phyloP scores from a whole-genome alignment of 1,284 basidiomycete genomes.

The Farysia itapuensis region DNA sequence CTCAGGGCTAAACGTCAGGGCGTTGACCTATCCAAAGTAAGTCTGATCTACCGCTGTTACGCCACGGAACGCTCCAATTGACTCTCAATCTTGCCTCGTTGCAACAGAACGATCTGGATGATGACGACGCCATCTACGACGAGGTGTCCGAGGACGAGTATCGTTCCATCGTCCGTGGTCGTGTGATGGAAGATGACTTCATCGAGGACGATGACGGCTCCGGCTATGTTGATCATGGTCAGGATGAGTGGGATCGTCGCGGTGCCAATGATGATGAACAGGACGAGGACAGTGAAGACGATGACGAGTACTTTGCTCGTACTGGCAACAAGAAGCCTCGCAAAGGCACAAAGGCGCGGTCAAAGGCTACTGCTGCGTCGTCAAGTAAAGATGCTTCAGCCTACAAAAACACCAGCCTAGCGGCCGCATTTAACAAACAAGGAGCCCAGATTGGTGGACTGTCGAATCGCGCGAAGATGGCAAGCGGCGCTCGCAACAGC shows the following conservation, averaged over 20 bases:
- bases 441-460: not conserved
- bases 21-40: constrained; percentile 12
- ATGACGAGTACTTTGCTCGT: constrained; percentile 55
- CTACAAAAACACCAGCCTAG: constrained; percentile 15
- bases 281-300: constrained; percentile 59
- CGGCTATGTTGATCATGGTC: constrained; percentile 93
- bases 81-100: too few species aligned
- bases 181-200: constrained; percentile 90
- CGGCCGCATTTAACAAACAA: constrained; percentile 34
- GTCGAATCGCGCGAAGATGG: not conserved
- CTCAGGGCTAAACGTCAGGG: constrained; percentile 54
- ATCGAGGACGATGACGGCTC: constrained; percentile 83
- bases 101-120: constrained; percentile 29
- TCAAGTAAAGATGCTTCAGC: constrained; percentile 4
- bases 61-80: too few species aligned
- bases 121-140: constrained; percentile 72
- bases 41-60: too few species aligned
- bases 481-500: not conserved
- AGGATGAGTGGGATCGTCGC: constrained; percentile 76
- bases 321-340: constrained; percentile 56
- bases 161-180: constrained; percentile 76
- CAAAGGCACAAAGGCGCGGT: constrained; percentile 36
- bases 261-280: constrained; percentile 60
- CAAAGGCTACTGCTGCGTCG: constrained; percentile 14
- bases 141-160: constrained; percentile 92